Evolutionary conservation across 495 filamentous ascomycete genomes (phyloP).

Genomic region (Aspergillus ellipticus): DNA sequence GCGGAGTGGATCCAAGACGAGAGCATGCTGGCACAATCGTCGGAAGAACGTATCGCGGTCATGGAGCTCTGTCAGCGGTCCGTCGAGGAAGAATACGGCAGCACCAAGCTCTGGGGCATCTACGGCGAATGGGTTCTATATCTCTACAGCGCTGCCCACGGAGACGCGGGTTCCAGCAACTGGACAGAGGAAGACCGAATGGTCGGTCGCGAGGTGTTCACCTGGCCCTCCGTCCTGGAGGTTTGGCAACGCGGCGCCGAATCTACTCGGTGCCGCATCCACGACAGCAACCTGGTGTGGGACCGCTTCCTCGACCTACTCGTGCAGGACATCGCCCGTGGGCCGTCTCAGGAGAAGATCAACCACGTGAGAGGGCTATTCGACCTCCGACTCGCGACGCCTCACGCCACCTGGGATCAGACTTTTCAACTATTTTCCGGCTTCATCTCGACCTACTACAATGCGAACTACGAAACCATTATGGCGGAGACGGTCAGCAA

Average conservation of each 20-base stretch:
- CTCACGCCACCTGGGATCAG: conserved; percentile 80
- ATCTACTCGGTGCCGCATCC: conserved; percentile 74
- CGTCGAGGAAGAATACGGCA: conserved; percentile 75
- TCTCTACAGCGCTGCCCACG: conserved; percentile 60
- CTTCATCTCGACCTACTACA: conserved; percentile 76
- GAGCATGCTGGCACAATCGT: conserved; percentile 53
- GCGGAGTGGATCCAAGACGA: conserved; percentile 63
- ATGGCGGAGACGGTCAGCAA: conserved; percentile 67
- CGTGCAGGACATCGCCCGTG: conserved; percentile 57
- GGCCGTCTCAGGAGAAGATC: conserved; percentile 54
- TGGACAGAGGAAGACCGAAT: conserved; percentile 77
- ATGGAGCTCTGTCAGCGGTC: conserved; percentile 80
- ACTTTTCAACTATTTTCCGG: conserved; percentile 80
- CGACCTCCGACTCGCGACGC: conserved; percentile 66
- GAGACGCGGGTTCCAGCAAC: conserved; percentile 51
- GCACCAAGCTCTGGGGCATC: conserved; percentile 78
- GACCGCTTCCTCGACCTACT: conserved; percentile 66
- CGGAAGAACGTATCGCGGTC: conserved; percentile 67
- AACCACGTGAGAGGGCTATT: conserved; percentile 66
- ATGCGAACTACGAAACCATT: conserved; percentile 67
- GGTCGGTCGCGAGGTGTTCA: conserved; percentile 75
- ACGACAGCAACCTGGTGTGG: conserved; percentile 88
- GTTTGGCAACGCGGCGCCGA: conserved; percentile 77
- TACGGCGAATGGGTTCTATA: conserved; percentile 86
- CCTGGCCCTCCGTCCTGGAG: conserved; percentile 66